These are phyloP conservation scores for Elongisporangium prolatum DNA, from an alignment of 352 stramenopile genomes.

Conservation along the genomic window DNA sequence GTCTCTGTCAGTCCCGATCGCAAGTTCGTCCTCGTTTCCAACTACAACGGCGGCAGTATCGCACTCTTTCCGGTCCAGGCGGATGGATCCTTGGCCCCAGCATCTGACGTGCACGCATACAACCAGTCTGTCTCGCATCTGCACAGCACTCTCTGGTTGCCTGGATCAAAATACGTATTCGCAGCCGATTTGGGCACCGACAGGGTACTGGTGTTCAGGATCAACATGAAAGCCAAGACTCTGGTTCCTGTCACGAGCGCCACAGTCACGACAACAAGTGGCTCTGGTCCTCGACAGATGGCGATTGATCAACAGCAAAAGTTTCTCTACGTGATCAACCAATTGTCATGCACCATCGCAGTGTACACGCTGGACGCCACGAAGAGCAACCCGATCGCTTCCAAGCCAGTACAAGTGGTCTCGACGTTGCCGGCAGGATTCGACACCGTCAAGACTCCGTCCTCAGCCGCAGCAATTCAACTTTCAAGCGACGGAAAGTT, in stretches of 20 bases:
- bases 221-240: not conserved
- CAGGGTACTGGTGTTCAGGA: not conserved
- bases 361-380: constrained; percentile 16
- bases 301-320: constrained; percentile 20
- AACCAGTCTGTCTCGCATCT: constrained; percentile 4
- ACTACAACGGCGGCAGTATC: not conserved
- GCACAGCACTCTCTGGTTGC: not conserved
- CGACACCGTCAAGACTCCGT: not conserved
- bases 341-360: constrained; percentile 26
- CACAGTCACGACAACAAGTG: not conserved
- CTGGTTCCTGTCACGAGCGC: not conserved
- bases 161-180: not conserved
- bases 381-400: constrained; percentile 14
- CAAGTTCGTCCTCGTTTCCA: not conserved
- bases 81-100: not conserved
- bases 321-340: constrained; percentile 24
- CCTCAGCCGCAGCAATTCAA: constrained; percentile 13
- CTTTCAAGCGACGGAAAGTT: constrained; percentile 30
- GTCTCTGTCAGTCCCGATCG: not conserved
- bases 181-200: not conserved
- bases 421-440: constrained; percentile 44
- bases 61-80: not conserved
- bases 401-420: constrained; percentile 33
- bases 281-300: constrained; percentile 35
- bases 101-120: not conserved